Conservation (phyloP, 371 early-diverging fungal species). For the Lichtheimia hyalospora region DNA sequence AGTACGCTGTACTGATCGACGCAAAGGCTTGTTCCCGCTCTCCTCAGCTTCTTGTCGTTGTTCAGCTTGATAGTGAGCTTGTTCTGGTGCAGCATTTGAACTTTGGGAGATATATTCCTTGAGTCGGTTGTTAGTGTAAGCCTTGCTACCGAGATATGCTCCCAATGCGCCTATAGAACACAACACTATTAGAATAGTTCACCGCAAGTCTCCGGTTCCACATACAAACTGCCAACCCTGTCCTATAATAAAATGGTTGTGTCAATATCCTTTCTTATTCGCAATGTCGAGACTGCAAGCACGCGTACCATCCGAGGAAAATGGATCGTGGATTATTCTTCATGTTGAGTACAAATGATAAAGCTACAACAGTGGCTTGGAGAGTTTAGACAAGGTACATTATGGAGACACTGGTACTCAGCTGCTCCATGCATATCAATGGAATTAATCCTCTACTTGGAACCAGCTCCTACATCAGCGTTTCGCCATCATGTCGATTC, state of each 20-base stretch:
- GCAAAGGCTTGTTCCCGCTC: constrained; percentile 15
- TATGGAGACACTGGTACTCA: too few species aligned
- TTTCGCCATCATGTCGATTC: constrained; percentile 16
- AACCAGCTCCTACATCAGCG: constrained; percentile 17
- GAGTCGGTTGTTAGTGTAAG: constrained; percentile 17
- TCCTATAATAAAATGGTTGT: constrained; percentile 1
- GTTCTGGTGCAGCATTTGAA: constrained; percentile 5
- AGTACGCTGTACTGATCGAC: constrained; percentile 19
- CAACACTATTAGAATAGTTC: too few species aligned
- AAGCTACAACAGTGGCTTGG: not conserved
- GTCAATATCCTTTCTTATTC: too few species aligned
- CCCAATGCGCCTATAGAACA: constrained; percentile 19
- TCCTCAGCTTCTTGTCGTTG: not conserved
- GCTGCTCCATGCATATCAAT: not conserved
- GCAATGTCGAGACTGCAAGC: not conserved
- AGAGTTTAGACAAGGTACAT: too few species aligned
- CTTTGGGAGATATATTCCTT: constrained; percentile 18
- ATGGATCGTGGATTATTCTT: constrained; percentile 21
- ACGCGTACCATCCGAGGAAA: constrained; percentile 22
- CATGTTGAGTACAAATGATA: constrained; percentile 11
- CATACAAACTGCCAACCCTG: constrained; percentile 18
- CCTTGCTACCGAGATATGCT: constrained; percentile 22
- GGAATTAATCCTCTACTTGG: constrained; percentile 39
- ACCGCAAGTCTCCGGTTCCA: not conserved
- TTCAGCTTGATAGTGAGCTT: not conserved